Evolutionary conservation across 2,329 filamentous ascomycete species (phyloP).

Genomic region (Aaosphaeria pasadenensis): DNA sequence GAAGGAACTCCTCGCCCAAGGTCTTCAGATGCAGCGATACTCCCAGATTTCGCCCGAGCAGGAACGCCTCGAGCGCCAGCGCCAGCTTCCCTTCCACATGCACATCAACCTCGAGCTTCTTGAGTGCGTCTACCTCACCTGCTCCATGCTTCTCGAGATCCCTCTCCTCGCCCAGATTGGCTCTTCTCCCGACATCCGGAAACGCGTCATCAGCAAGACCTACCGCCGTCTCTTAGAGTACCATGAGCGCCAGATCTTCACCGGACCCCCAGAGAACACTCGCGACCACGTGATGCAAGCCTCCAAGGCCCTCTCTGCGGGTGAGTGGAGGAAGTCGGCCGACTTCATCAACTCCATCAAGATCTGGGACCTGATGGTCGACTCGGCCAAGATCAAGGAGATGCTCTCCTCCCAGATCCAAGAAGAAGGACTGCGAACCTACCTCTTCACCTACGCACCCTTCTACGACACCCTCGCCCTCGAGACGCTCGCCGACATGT

Average conservation of each 20-base stretch:
- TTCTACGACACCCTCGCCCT: constrained; percentile 97
- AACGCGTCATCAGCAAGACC: constrained; percentile 98
- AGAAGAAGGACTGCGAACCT: constrained; percentile 95
- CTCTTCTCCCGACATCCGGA: constrained; percentile 94
- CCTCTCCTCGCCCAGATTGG: constrained; percentile 94
- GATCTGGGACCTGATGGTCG: constrained; percentile 98
- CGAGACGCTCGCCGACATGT: constrained; percentile 84
- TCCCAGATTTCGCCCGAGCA: constrained; percentile 96
- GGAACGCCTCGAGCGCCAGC: constrained; percentile 93
- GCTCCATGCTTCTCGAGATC: constrained; percentile 98
- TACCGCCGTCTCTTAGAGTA: constrained; percentile 99
- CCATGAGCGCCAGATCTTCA: constrained; percentile 99
- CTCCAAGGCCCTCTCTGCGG: constrained; percentile 91
- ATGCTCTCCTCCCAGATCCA: constrained; percentile 99
- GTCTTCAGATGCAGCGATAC: constrained; percentile 97
- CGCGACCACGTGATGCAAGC: constrained; percentile 99
- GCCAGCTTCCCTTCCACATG: constrained; percentile 99
- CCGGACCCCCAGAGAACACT: constrained; percentile 96
- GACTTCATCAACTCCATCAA: constrained; percentile 96
- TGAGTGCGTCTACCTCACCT: constrained; percentile 97
- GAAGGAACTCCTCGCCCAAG: constrained; percentile 96
- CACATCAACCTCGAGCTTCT: constrained; percentile 99
- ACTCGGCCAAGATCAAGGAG: constrained; percentile 86
- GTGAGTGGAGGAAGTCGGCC: constrained; percentile 97
- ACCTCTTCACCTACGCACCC: constrained; percentile 98